Conservation (phyloP, 1,284 basidiomycete genomes). For the Trichosporon sp. region DNA sequence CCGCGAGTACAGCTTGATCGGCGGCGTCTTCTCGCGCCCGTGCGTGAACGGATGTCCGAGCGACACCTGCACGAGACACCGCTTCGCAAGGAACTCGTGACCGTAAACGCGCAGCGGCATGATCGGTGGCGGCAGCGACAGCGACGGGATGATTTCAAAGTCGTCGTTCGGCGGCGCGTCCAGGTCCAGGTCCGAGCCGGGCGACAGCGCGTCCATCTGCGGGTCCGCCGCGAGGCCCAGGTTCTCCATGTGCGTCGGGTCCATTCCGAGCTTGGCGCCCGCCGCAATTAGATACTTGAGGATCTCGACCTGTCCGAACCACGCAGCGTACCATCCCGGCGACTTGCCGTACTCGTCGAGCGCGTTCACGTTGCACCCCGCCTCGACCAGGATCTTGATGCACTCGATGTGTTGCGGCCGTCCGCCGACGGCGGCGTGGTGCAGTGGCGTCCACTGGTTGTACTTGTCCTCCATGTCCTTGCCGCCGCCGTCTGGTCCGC, state of each 20-base stretch:
- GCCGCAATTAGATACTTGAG: slow-evolving; percentile 67
- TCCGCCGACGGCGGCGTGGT: slow-evolving; percentile 90
- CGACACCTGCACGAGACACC: slow-evolving; percentile 78
- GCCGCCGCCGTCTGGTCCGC: slow-evolving; percentile 53
- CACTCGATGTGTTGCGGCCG: slow-evolving; percentile 59
- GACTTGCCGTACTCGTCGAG: slow-evolving; percentile 81
- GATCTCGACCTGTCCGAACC: slow-evolving; percentile 87
- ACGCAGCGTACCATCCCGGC: slow-evolving; percentile 92
- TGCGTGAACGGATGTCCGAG: slow-evolving; percentile 63
- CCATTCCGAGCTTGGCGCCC: slow-evolving; percentile 43
- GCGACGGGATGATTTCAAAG: slow-evolving; percentile 81
- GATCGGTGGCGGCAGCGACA: slow-evolving; percentile 94
- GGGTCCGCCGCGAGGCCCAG: slow-evolving; percentile 46
- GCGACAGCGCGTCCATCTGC: slow-evolving; percentile 45
- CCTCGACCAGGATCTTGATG: slow-evolving; percentile 70
- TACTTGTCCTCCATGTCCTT: slow-evolving; percentile 93
- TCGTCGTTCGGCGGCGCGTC: slow-evolving; percentile 48
- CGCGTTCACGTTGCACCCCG: slow-evolving; percentile 68
- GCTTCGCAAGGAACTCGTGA: slow-evolving; percentile 66
- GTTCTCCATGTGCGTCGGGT: slow-evolving; percentile 32
- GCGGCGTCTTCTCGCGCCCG: slow-evolving; percentile 35
- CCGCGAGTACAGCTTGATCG: slow-evolving; percentile 56
- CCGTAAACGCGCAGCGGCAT: slow-evolving; percentile 63
- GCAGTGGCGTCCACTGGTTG: slow-evolving; percentile 96
- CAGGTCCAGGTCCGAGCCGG: slow-evolving; percentile 62